Conservation (phyloP, 2,329 filamentous ascomycete species). For the Trichoderma semiorbis region DNA sequence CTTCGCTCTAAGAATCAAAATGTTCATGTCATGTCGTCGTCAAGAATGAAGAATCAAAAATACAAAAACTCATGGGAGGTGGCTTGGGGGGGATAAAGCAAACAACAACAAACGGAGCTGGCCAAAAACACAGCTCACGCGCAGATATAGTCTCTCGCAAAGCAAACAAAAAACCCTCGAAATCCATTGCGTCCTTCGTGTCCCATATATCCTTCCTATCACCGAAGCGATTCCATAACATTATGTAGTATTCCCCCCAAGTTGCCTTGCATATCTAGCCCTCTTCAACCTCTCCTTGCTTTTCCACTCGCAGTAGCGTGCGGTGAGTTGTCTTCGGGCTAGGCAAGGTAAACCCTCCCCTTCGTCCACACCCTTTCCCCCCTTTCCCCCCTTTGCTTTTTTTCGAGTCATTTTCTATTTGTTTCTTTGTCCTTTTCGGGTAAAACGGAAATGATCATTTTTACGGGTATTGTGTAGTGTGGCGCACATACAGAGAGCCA, state of each 20-base stretch:
- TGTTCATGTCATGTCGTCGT: slow-evolving; percentile 24
- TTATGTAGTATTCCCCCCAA: slow-evolving; percentile 11
- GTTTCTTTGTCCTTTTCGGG: background rate
- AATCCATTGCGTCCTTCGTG: background rate
- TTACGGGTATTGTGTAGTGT: slow-evolving; percentile 6
- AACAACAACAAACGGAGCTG: slow-evolving; percentile 11
- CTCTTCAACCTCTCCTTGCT: background rate
- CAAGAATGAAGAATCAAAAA: slow-evolving; percentile 14
- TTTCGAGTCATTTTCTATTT: background rate
- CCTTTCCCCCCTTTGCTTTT: background rate
- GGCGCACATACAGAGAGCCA: background rate
- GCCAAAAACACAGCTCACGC: background rate
- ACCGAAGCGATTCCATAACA: slow-evolving; percentile 5
- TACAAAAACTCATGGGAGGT: slow-evolving; percentile 5
- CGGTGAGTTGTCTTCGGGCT: background rate
- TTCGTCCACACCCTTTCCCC: background rate
- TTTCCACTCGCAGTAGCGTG: background rate
- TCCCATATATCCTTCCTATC: slow-evolving; percentile 14
- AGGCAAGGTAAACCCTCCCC: background rate
- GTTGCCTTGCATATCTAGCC: slow-evolving; percentile 4
- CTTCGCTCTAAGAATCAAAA: slow-evolving; percentile 23
- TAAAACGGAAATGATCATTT: background rate
- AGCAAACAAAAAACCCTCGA: background rate
- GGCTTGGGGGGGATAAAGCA: background rate
- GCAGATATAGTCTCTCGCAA: slow-evolving; percentile 8